Evolutionary conservation across 2,329 filamentous ascomycete species (phyloP), one percentile per base, ranked within the genome.

Genomic region (Fusarium sp.): DNA sequence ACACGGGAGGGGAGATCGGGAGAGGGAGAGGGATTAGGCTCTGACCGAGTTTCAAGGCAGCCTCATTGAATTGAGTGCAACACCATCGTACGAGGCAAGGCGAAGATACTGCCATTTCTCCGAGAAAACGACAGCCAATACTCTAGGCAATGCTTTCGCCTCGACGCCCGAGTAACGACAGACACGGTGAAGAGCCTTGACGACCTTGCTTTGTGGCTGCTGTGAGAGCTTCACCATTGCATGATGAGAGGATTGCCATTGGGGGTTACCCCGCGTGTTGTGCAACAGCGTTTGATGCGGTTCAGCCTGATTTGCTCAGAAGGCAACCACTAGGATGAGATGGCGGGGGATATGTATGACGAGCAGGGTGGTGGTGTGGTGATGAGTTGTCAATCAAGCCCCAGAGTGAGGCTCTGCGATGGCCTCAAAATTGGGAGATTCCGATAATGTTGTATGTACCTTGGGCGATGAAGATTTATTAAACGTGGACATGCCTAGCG

Each of bases 201-300:
- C 12, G 51, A 35, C 14, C 35, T 46, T 56, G 31, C n/a, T n/a
- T 46, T 22, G 53, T 44, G 42, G 38, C 20, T 42, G 27, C 38
- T 59, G 27, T 40, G 46, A 55, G 53, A 44, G 44, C 53, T 44
- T 61, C 46, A 66, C 42, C 20, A 73, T 69, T 69, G 70, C 76
- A 75, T 72, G 62, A 58, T 40, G 69, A 60, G 61, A 67, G n/a
- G 69, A 66, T 59, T 22, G 17, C 55, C 73, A 73, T 78, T 69
- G 72, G 38, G 65, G 40, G 66, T 74, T 78, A 78, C 77, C 77
- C 77, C 77, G 77, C 77, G 76, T 75, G 55, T 42, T 56, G 74
- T 75, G 72, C 62, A 67, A 77, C 75, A 29, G 24, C 56, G 27
- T 49, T 24, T 63, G 36, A 67, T 66, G 67, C 72, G 68, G 55